Conservation (phyloP, 2,329 filamentous ascomycete genomes). For the Oidium heveae region DNA sequence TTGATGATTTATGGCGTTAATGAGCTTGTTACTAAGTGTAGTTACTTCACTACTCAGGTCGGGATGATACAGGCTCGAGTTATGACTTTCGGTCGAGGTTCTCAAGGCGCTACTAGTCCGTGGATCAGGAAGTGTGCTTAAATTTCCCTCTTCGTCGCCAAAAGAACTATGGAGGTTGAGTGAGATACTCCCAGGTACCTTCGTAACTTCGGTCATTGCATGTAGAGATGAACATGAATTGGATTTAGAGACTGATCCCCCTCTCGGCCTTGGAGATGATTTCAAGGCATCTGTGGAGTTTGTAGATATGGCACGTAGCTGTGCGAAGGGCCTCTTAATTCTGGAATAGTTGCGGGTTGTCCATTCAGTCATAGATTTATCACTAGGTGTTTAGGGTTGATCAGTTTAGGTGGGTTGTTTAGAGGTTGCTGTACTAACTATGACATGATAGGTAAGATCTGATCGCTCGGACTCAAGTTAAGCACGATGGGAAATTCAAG, state of each 20-base stretch:
- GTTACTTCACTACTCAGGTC: slow-evolving; percentile 53
- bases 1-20: slow-evolving; percentile 93
- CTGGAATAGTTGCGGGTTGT: slow-evolving; percentile 21
- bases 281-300: slow-evolving; percentile 16
- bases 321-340: slow-evolving; percentile 19
- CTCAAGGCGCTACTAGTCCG: slow-evolving; percentile 24
- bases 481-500: too few species aligned
- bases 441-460: slow-evolving; percentile 3
- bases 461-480: neutral
- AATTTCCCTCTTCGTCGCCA: slow-evolving; percentile 28
- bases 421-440: slow-evolving; percentile 2
- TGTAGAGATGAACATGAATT: slow-evolving; percentile 17
- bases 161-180: slow-evolving; percentile 15
- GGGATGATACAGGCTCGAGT: slow-evolving; percentile 19
- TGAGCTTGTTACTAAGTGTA: slow-evolving; percentile 77
- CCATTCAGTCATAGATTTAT: slow-evolving; percentile 26
- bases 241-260: slow-evolving; percentile 14
- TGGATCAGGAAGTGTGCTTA: slow-evolving; percentile 45
- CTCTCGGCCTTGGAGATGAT: slow-evolving; percentile 12
- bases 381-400: slow-evolving; percentile 15
- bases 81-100: slow-evolving; percentile 16
- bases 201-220: slow-evolving; percentile 15
- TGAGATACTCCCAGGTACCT: slow-evolving; percentile 7
- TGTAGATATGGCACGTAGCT: slow-evolving; percentile 26
- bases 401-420: neutral